A percentile compares a stretch with the other conserved stretches of the same genome.
Conservation (phyloP, 23 red algal species). For the Gracilaria domingensis region DNA sequence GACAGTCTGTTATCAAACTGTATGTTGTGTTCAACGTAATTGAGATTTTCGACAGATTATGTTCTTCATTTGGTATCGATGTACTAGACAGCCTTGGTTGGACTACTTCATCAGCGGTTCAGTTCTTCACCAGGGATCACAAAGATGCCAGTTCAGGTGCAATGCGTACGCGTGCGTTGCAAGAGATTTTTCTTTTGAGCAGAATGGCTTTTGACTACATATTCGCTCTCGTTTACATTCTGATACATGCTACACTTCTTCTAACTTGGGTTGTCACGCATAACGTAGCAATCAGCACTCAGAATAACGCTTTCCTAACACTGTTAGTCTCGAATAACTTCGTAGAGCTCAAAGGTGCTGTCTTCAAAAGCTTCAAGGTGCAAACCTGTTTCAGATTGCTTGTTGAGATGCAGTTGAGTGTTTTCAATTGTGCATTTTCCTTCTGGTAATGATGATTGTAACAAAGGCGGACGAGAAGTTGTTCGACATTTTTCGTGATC, state of each 20-base stretch:
- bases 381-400: constrained; percentile 88
- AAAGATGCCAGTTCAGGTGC: constrained; percentile 23
- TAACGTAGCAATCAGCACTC: constrained; percentile 93
- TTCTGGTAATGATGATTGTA: constrained; percentile 74
- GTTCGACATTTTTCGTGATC: constrained; percentile 77
- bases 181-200: constrained; percentile 62
- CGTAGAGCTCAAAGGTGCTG: constrained; percentile 92
- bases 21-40: constrained; percentile 97
- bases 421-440: constrained; percentile 88
- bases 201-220: constrained; percentile 78
- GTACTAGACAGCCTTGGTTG: constrained; percentile 84
- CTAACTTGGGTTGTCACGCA: constrained; percentile 86
- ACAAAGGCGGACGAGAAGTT: constrained; percentile 71
- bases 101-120: constrained; percentile 69
- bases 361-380: constrained; percentile 87
- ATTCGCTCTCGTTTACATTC: constrained; percentile 77
- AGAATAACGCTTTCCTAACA: constrained; percentile 88
- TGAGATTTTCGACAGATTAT: constrained; percentile 91
- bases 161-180: constrained; percentile 36
- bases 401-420: constrained; percentile 88
- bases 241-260: constrained; percentile 79
- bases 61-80: constrained; percentile 85
- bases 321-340: constrained; percentile 96
- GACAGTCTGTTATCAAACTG: constrained; percentile 89
- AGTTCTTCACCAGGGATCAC: constrained; percentile 31